Base-by-base conservation (phyloP, 805 yeast species). In the Lipomyces yamadae region DNA sequence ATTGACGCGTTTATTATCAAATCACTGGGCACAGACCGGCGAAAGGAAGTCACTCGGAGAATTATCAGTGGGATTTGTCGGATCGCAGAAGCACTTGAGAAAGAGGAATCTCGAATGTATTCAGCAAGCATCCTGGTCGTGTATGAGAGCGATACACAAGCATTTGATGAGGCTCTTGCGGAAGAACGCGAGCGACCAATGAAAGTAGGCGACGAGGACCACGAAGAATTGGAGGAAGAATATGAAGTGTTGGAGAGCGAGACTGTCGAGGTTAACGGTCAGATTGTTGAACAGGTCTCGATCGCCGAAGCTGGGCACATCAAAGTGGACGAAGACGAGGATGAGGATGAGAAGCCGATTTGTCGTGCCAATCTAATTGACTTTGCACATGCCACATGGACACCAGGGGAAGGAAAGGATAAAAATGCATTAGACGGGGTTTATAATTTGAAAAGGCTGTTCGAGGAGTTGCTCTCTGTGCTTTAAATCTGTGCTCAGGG, bases 351-450 rank as follows among this genome's bases (percentile, higher is more conserved):
- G 33, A 71, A 56, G 24, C 80, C 83, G 0, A 75, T 91, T 59
- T 88, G 93, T 67, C 78, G 85, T 4, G 78, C 92, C 61, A 83
- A 86, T 50, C 73, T 93, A 59, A 92, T 95, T 5, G 99, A 95
- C 77, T 92, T 95, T 80, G 98, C 98, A 0, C 98, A 95, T 76
- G 85, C 97, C 0, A 84, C 80, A 68, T 78, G 84, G 66, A 81
- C 83, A 0, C 86, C 87, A 0, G 90, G 89, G 0, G 65, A 82
- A 65, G 92, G 92, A 0, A 84, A 84, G 24, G 98, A 92, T 76
- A 90, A 85, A 57, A 89, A 90, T 74, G 78, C 88, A 1, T 75
- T 92, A 2, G 79, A 78, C 13, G 98, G 98, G 0, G 79, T 93
- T 1, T 88, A 87, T 71, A 87, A 84, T 69, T 76, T 92, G 60